Evolutionary conservation across 345 rosid species (phyloP), one percentile per base, ranked within the genome.

Genomic region (Salix udensis): DNA sequence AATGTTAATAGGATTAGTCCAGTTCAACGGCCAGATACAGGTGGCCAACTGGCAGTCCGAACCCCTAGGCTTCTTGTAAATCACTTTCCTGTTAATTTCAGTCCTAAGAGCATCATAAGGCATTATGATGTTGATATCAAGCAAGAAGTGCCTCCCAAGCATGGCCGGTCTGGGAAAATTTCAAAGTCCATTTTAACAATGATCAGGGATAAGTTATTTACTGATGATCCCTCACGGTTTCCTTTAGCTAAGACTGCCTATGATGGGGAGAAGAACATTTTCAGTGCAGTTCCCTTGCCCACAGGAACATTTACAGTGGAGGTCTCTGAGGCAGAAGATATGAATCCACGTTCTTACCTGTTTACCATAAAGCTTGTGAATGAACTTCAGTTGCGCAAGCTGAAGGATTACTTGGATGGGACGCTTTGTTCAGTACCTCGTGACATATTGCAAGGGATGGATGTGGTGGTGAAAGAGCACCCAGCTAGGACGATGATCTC

Each of bases 401-500:
- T 94, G 90, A 82, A 77, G 82, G 92, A 88, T 40, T 94, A 92
- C 80, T 79, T 89, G 72, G 71, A 72, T 0, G 90, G 91, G 36
- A 44, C 68, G 0, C 76, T 79, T 3, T 55, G 74, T 30, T 67
- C 81, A 0, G 39, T 82, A 7, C 97, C 98, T 6, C 92, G 97
- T 46, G 96, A 92, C 42, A 86, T 92, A 24, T 72, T 94, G 83
- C 98, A 92, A 82, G 97, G 93, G 24, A 79, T 94, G 92, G 97
- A 94, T 86, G 86, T 94, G 16, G 94, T 94, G 62, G 86, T 94
- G 97, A 94, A 94, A 83, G 98, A 94, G 87, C 90, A 94, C 76
- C 92, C 97, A 12, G 60, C 82, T 3, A 84, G 77, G 79, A 78
- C 60, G 70, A 91, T 91, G 98, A 85, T 93, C 26, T 77, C 89